Evolutionary conservation across 371 early-diverging fungal species (phyloP).

Genomic region (Mycotypha africana): DNA sequence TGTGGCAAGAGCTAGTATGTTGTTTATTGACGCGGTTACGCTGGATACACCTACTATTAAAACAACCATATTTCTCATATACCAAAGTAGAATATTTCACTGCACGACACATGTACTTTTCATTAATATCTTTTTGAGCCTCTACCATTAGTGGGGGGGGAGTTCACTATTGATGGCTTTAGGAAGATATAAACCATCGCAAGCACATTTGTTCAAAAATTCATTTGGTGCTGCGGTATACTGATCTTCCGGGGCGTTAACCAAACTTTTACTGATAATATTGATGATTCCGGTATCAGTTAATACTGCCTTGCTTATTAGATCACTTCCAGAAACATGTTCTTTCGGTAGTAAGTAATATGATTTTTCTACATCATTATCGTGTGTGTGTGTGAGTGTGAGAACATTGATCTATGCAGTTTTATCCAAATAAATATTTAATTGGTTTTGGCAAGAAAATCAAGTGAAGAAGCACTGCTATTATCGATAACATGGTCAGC

Average conservation of each 20-base stretch:
- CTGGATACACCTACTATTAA: slow-evolving; percentile 6
- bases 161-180: too few relatives aligned
- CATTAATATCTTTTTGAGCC: slow-evolving; percentile 5
- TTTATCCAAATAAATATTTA: too few relatives aligned
- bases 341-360: slow-evolving; percentile 4
- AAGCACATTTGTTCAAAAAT: too few relatives aligned
- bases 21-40: slow-evolving; percentile 1
- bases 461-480: too few relatives aligned
- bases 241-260: slow-evolving; percentile 3
- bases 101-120: slow-evolving; percentile 1
- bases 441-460: too few relatives aligned
- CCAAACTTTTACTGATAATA: slow-evolving; percentile 3
- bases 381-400: not conserved
- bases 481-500: too few relatives aligned
- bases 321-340: slow-evolving; percentile 3
- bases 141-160: not conserved
- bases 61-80: slow-evolving; percentile 1
- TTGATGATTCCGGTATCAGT: slow-evolving; percentile 1
- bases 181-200: too few relatives aligned
- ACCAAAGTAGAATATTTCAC: slow-evolving; percentile 1
- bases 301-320: slow-evolving; percentile 3
- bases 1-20: slow-evolving; percentile 1
- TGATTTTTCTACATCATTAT: not conserved
- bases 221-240: slow-evolving; percentile 1
- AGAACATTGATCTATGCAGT: too few relatives aligned